Conservation (phyloP, 257 asterid species). For the Cinchona pubescens region DNA sequence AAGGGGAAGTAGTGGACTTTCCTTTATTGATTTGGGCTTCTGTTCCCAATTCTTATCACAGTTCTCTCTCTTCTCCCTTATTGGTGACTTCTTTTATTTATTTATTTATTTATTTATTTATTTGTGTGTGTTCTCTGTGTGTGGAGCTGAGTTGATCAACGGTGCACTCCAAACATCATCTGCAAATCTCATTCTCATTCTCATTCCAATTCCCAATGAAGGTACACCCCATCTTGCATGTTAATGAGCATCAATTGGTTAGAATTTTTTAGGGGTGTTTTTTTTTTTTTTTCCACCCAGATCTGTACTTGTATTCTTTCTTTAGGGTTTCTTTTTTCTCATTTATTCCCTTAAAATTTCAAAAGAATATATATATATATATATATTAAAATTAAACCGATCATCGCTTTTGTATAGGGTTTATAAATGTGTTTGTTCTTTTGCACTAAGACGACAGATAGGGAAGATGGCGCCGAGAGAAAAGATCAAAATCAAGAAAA, state of each 20-base stretch:
- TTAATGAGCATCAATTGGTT: slow-evolving; percentile 21
- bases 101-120: too few relatives aligned
- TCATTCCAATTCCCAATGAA: slow-evolving; percentile 15
- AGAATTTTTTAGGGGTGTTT: slow-evolving; percentile 11
- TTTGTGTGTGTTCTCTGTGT: not conserved
- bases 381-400: not conserved
- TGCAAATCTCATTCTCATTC: not conserved
- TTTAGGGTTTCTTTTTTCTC: slow-evolving; percentile 20
- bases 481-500: slow-evolving; percentile 44
- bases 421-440: too few relatives aligned
- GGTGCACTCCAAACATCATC: not conserved
- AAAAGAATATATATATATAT: too few relatives aligned
- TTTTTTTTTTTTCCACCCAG: slow-evolving; percentile 21
- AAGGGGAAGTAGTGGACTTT: slow-evolving; percentile 29
- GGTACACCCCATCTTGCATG: slow-evolving; percentile 17
- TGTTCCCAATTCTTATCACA: not conserved
- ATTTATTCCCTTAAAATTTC: not conserved
- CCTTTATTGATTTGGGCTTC: slow-evolving; percentile 19
- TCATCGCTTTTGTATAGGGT: too few relatives aligned
- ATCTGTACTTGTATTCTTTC: slow-evolving; percentile 19
- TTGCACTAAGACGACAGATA: not conserved
- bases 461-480: slow-evolving; percentile 36
- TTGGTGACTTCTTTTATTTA: not conserved
- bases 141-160: not conserved
- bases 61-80: not conserved